Base-by-base conservation (phyloP, 768 basidiomycete genomes). In the Heimioporus sp. region DNA sequence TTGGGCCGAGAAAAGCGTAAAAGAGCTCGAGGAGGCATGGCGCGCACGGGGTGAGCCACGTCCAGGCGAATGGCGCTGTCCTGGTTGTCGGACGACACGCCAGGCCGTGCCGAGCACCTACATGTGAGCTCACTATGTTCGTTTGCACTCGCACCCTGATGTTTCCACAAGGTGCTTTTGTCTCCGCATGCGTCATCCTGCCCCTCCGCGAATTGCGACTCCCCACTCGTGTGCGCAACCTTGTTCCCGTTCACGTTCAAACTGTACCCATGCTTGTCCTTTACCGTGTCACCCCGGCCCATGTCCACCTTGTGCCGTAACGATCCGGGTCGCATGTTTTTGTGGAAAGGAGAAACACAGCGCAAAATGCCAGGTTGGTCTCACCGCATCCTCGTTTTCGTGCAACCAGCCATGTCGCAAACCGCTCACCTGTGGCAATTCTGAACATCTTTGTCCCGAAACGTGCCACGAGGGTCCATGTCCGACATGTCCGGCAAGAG, bases 261-360 rank as follows among this genome's bases (percentile, higher is more conserved):
- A 58, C 0, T 99, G 96, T 59, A 75, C 77, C 0, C 96, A 98
- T 63, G 76, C 91, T 0, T 98, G 95, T 66, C 82, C 93, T 0
- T 65, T 93, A 13, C 74, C 76, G 13, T 98, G 96, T 63, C 96
- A 98, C 66, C 96, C 97, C 0, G 97, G 96, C 0, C 97, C 96
- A 0, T 99, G 97, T 71, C 95, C 95, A 0, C 93, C 93, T 0
- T 99, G 97, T 64, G 81, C 83, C 55, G 80, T 96, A 11, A 90
- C 87, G 6, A 82, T 88, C 0, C 79, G 81, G 39, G 70, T 84
- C n/a, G 73, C 77, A 2, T 99, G 97, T 65, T 85, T 90, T 46
- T 98, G 94, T n/a, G 79, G 80, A 43, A 78, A 81, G 53, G 76
- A 80, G 32, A 67, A 72, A 2, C 64, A 45, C 30, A 66, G 56